These are phyloP conservation scores for Wickerhamomyces tratensis DNA, from an alignment of 805 yeast genomes.

Conservation along the genomic window DNA sequence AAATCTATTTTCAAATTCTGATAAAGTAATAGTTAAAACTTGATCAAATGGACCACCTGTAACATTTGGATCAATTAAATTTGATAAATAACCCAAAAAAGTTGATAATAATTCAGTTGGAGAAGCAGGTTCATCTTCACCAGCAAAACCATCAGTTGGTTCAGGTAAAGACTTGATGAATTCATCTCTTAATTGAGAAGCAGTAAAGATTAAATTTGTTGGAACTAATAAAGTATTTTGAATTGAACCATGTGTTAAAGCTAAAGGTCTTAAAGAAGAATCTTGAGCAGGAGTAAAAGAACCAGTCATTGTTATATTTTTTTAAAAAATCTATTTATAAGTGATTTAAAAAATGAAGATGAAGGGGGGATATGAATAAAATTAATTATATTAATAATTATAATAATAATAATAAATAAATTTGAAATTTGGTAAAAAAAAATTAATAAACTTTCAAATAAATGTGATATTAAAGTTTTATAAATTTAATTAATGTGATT, in stretches of 20 bases:
- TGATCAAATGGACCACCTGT: constrained; percentile 53
- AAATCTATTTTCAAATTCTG: constrained; percentile 80
- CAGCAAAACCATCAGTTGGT: constrained; percentile 76
- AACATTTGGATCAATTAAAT: constrained; percentile 31
- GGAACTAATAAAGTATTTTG: constrained; percentile 89
- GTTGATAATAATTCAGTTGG: constrained; percentile 77
- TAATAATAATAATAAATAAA: no score
- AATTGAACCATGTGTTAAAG: constrained; percentile 73
- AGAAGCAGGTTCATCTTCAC: constrained; percentile 81
- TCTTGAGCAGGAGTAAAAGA: neutral
- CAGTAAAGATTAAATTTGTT: constrained; percentile 64
- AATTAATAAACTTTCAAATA: no score
- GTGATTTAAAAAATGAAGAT: no score
- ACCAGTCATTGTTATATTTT: no score
- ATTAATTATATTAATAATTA: no score
- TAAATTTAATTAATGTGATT: no score
- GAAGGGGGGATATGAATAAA: no score
- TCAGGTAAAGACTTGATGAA: constrained; percentile 68
- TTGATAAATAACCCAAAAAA: constrained; percentile 68
- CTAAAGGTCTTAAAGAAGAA: constrained; percentile 63
- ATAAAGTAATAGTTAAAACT: constrained; percentile 58
- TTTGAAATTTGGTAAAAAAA: no score
- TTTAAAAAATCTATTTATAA: no score
- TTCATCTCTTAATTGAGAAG: constrained; percentile 82
- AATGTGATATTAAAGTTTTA: no score